Conservation (phyloP, 2,329 filamentous ascomycete genomes). For the Aspergillus viridinutans region DNA sequence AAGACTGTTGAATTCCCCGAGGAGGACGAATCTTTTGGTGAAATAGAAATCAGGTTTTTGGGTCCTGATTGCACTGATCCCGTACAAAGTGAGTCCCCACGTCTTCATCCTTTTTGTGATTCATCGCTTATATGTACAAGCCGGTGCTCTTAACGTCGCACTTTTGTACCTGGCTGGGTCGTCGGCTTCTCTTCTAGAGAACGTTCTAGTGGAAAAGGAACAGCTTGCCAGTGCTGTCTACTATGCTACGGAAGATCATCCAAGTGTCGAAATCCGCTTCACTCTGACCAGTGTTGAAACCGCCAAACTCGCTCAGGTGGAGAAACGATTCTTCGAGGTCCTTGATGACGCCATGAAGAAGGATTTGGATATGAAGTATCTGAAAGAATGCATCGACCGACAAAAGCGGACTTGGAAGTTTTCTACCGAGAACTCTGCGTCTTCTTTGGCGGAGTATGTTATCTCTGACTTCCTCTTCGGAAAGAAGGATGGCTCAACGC, state of each 20-base stretch:
- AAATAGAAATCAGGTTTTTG: conserved; percentile 80
- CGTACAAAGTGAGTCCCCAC: conserved; percentile 47
- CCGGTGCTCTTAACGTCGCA: conserved; percentile 72
- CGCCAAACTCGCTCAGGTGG: conserved; percentile 75
- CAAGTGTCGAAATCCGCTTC: conserved; percentile 79
- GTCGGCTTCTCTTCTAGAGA: conserved; percentile 87
- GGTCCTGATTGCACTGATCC: conserved; percentile 76
- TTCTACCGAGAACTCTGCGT: conserved; percentile 73
- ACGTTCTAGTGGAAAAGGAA: conserved; percentile 86
- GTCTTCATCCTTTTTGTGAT: background rate
- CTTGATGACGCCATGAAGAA: conserved; percentile 72
- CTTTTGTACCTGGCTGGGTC: conserved; percentile 88
- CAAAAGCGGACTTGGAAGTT: conserved; percentile 79
- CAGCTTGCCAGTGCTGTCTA: conserved; percentile 83
- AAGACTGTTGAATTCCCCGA: conserved; percentile 89
- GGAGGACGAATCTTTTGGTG: conserved; percentile 89
- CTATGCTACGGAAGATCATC: conserved; percentile 73
- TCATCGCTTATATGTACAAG: conserved; percentile 19
- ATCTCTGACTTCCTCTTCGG: conserved; percentile 93
- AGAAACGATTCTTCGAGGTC: conserved; percentile 79
- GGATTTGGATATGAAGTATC: conserved; percentile 82
- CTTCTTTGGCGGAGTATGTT: conserved; percentile 77
- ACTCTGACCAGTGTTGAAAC: conserved; percentile 83
- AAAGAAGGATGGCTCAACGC: conserved; percentile 72
- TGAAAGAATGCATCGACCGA: conserved; percentile 79